Base-by-base conservation (phyloP, 108 stramenopile genomes). In the Stephanodiscus minutulus region DNA sequence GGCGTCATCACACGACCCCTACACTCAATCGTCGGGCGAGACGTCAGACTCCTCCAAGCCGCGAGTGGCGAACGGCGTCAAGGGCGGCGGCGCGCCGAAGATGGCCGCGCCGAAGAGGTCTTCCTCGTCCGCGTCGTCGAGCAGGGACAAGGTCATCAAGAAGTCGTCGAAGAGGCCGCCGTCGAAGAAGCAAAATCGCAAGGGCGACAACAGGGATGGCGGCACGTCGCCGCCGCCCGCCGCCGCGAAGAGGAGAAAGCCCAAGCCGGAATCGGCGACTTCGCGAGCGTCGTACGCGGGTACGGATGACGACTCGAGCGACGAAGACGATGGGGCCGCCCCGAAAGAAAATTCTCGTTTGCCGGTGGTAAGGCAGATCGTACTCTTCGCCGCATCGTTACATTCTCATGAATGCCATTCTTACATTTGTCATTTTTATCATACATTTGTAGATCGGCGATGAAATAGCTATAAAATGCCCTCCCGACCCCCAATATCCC, bases 381-480 rank as follows among this genome's bases (percentile, higher is more conserved):
- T 36, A 15, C 31, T 8, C 31, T 59, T 59, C 18, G 5, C 5
- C 24, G 0, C 24, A 52, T 33, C 20, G 55, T 56, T 56, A 0
- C 0, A 0, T 56, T 29, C 55, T 29, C 11, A 9, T 7, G 13
- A 27, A 27, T 25, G 9, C 52, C 13, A 13, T 13, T 60, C 61
- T 52, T 60, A 36, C 52, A 52, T 61, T 33, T 36, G 31, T 25
- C 46, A 47, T 35, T 61, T 52, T 43, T 21, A 37, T 53, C 59
- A 36, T 44, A 25, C 29, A 31, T 54, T 52, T 15, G n/a, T 22
- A 77, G 76, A 44, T 77, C 56, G 76, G 69, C 21, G 76, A 77
- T 66, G 69, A 70, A 70, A 61, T 77, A 36, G 76, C 76, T 50
- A 77, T 77, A 36, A 70, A 70, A 41, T 77, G 76, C 35, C 69